Conservation (phyloP, 345 rosid genomes). For the Excoecaria agallocha region DNA sequence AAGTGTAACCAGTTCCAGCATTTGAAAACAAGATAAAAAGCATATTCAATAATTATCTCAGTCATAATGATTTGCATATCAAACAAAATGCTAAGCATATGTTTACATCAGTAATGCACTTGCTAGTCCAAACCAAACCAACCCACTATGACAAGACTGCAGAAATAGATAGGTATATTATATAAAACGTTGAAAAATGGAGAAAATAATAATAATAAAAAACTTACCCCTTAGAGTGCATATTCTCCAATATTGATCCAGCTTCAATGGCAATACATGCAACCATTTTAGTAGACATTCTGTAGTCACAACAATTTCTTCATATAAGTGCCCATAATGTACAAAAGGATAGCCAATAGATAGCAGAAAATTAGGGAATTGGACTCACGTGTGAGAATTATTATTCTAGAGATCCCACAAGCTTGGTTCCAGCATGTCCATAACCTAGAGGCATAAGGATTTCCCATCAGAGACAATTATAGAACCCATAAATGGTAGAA, state of each 20-base stretch:
- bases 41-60: too few species aligned
- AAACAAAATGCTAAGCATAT: constrained; percentile 4
- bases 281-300: constrained; percentile 85
- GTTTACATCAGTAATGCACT: background rate
- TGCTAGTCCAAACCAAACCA: background rate
- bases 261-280: constrained; percentile 96
- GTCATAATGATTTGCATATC: background rate
- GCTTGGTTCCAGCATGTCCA: too few species aligned
- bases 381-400: too few species aligned
- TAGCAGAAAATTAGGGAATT: constrained; percentile 9
- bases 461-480: too few species aligned
- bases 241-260: constrained; percentile 83
- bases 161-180: background rate
- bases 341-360: background rate
- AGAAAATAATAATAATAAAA: too few species aligned
- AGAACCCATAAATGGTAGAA: too few species aligned
- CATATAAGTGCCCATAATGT: constrained; percentile 8
- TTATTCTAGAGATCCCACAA: too few species aligned
- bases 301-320: constrained; percentile 27
- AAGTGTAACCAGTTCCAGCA: too few species aligned
- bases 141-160: constrained; percentile 7
- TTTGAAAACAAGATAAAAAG: too few species aligned
- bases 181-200: background rate
- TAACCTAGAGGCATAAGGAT: too few species aligned
- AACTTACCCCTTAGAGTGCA: constrained; percentile 83